Evolutionary conservation across 306 rosid species (phyloP).

Genomic region (Lathyrus sativus): DNA sequence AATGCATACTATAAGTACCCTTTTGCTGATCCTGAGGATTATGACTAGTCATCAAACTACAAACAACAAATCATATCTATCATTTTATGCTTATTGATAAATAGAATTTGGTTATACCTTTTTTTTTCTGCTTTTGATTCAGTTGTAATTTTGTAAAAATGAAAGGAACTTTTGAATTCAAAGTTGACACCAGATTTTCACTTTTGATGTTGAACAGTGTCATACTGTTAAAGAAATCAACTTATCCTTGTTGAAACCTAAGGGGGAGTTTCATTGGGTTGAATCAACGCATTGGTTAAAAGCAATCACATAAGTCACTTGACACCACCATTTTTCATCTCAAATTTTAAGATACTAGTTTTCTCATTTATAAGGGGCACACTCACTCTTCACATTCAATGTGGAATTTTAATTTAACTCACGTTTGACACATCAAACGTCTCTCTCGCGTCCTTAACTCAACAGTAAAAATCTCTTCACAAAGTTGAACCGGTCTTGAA

Average conservation of each 20-base stretch:
- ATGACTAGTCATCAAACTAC: constrained; percentile 55
- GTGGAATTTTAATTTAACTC: too few relatives aligned
- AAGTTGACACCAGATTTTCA: not conserved
- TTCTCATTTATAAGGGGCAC: too few relatives aligned
- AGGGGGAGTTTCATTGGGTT: too few relatives aligned
- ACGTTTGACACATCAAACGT: too few relatives aligned
- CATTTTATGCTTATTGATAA: constrained; percentile 25
- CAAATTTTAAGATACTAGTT: too few relatives aligned
- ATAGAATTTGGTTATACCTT: not conserved
- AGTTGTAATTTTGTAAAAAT: not conserved
- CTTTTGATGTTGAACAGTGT: not conserved
- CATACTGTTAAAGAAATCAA: not conserved
- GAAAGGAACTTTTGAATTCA: not conserved
- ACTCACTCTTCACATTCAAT: too few relatives aligned
- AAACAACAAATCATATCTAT: constrained; percentile 16
- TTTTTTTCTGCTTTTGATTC: constrained; percentile 26
- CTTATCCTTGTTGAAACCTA: not conserved
- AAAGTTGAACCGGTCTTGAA: too few relatives aligned
- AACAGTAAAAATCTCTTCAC: too few relatives aligned
- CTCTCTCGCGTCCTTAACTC: too few relatives aligned
- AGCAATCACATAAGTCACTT: too few relatives aligned
- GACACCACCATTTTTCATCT: too few relatives aligned
- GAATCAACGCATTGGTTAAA: too few relatives aligned
- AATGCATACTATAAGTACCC: constrained; percentile 65
- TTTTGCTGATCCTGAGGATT: constrained; percentile 76